phyloP scores from a whole-genome alignment of 2,329 filamentous ascomycete genomes.

The Teratosphaeria destructans region DNA sequence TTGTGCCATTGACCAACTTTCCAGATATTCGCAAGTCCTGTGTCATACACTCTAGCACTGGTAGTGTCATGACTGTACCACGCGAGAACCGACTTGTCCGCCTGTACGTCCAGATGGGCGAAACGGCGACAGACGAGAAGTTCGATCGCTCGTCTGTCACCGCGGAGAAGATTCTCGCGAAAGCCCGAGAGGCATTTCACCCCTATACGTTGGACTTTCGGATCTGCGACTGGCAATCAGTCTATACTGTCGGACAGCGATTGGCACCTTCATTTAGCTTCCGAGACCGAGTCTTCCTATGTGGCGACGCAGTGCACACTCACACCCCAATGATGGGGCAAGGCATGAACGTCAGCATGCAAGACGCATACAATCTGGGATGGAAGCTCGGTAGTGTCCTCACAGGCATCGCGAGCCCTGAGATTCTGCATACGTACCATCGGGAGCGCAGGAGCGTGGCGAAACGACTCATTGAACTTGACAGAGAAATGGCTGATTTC shows the following conservation, averaged over 20 bases:
- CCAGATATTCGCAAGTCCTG: slow-evolving; percentile 70
- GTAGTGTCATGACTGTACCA: slow-evolving; percentile 69
- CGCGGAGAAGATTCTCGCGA: slow-evolving; percentile 47
- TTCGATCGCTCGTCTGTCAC: slow-evolving; percentile 57
- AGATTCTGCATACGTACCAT: slow-evolving; percentile 40
- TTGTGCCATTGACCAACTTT: slow-evolving; percentile 20
- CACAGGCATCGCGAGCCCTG: slow-evolving; percentile 27
- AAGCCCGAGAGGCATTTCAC: slow-evolving; percentile 50
- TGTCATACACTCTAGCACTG: slow-evolving; percentile 57
- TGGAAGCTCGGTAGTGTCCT: slow-evolving; percentile 32
- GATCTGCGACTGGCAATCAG: slow-evolving; percentile 35
- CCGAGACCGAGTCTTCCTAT: slow-evolving; percentile 42
- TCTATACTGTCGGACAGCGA: slow-evolving; percentile 66
- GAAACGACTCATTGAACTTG: slow-evolving; percentile 52
- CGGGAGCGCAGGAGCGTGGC: slow-evolving; percentile 47
- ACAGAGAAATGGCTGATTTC: slow-evolving; percentile 23
- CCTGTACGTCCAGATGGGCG: slow-evolving; percentile 16
- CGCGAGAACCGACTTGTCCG: slow-evolving; percentile 38
- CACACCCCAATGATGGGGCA: slow-evolving; percentile 19
- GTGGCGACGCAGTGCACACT: slow-evolving; percentile 27
- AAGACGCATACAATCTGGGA: slow-evolving; percentile 39
- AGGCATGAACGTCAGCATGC: slow-evolving; percentile 70
- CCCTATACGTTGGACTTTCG: slow-evolving; percentile 44
- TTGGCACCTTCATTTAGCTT: slow-evolving; percentile 37
- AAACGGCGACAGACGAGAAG: slow-evolving; percentile 35